A percentile compares a stretch with the other conserved stretches of the same genome.
These are phyloP conservation scores for Cutaneotrichosporon sp. DNA, from an alignment of 1,284 basidiomycete genomes.

Conservation along the genomic window DNA sequence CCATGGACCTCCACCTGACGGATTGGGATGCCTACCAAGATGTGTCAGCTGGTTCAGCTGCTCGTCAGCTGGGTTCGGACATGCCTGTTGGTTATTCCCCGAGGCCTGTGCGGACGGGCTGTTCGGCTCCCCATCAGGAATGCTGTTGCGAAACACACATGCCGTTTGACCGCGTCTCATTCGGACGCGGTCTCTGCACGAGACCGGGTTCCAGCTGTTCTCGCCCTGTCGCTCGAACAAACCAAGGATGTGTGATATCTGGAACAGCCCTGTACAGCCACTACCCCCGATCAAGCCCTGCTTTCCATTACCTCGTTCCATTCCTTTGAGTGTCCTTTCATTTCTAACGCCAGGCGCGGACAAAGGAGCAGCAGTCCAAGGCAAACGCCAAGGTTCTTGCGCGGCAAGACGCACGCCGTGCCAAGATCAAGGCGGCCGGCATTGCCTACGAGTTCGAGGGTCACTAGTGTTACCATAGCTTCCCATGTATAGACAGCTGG, in stretches of 20 bases:
- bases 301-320: neutral
- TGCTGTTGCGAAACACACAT: neutral
- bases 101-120: neutral
- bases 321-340: neutral
- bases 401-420: slow-evolving; percentile 74
- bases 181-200: neutral
- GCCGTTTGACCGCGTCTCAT: neutral
- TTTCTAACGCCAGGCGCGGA: slow-evolving; percentile 63
- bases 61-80: neutral
- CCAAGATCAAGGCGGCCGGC: slow-evolving; percentile 74
- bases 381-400: slow-evolving; percentile 71
- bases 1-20: neutral
- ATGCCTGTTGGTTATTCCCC: neutral
- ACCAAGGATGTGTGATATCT: too few relatives aligned
- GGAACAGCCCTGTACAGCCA: neutral
- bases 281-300: neutral
- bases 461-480: slow-evolving; percentile 24
- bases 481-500: slow-evolving; percentile 2
- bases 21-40: neutral
- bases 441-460: slow-evolving; percentile 86
- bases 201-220: too few relatives aligned
- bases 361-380: slow-evolving; percentile 65
- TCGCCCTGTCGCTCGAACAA: too few relatives aligned
- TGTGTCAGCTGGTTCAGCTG: neutral
- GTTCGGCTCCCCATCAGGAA: neutral